Evolutionary conservation across 768 basidiomycete genomes (phyloP).

Genomic region (Suillus occidentalis): DNA sequence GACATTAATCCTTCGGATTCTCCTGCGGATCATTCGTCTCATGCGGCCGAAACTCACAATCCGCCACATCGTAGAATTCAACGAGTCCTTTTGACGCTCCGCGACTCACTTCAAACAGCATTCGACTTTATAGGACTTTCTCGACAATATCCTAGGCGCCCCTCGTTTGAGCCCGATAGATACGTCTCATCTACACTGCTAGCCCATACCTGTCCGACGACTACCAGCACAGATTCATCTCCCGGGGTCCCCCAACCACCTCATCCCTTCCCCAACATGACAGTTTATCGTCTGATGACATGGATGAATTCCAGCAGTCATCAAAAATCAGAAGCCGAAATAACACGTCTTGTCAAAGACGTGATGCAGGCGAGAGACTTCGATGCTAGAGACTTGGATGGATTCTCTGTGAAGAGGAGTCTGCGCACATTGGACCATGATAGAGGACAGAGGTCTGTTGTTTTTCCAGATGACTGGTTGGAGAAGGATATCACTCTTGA

Average conservation of each 20-base stretch:
- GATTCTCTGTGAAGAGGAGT: background rate
- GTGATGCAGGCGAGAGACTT: constrained; percentile 9
- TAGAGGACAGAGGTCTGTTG: background rate
- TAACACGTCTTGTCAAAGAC: constrained; percentile 2
- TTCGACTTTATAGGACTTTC: background rate
- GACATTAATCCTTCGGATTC: background rate
- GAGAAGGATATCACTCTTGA: background rate
- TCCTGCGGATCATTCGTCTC: too few relatives aligned
- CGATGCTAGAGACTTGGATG: constrained; percentile 3
- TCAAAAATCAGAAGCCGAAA: constrained; percentile 6
- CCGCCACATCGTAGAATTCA: background rate
- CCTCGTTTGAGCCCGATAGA: background rate
- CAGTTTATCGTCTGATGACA: constrained; percentile 1
- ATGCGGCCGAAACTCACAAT: background rate
- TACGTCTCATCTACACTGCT: background rate
- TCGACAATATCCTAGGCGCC: background rate
- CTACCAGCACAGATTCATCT: background rate
- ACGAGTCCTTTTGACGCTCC: background rate
- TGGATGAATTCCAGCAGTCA: constrained; percentile 5
- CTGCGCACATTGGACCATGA: background rate
- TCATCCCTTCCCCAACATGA: constrained; percentile 11
- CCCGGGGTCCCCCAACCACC: background rate
- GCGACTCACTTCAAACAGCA: background rate
- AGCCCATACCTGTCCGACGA: background rate
- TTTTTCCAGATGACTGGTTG: background rate